Evolutionary conservation across 129 eudicot species (phyloP), one percentile per base, ranked within the genome.

Genomic region (Centella asiatica): DNA sequence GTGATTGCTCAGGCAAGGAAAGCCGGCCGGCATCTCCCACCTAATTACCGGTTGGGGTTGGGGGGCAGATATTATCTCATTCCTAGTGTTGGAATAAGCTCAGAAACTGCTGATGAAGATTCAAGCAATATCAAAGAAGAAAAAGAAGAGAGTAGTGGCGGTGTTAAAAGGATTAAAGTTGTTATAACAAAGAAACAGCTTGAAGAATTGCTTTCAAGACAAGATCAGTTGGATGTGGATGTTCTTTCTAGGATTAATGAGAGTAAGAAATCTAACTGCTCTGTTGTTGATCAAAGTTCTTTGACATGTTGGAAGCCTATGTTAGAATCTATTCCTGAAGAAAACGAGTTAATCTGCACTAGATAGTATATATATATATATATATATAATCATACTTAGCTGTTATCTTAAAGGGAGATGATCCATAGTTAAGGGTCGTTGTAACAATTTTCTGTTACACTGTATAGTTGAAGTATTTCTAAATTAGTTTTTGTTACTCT

Each of bases 111-210:
- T 18, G 36, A 48, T 26, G 33, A 37, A 26, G 1, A 23, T 20
- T n/a, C 17, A 3, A n/a, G n/a, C n/a, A n/a, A n/a, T n/a, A n/a
- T n/a, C n/a, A 39, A 34, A 15, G 32, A 11, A 1, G 76, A 76
- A n/a, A 57, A 23, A 49, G 33, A 59, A 22, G 27, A 59, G 15
- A 22, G 12, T 4, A 24, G 2, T 4, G 59, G 61, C 1, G 26
- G 25, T 14, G 65, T 46, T 2, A 75, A 51, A 62, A 79, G 80
- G 42, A 75, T 79, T 13, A 79, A 79, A 67, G 49, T 79, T 44
- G 74, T 79, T 12, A 71, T 79, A 18, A 75, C 78, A 48, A 79
- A 64, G 60, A 70, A 79, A 26, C 75, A 75, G 55, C 74, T 75
- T 51, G 57, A 78, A 12, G 68, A 68, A 7, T 58, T 79, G 50